Base-by-base conservation (phyloP, 805 yeast species). In the Priceomyces haplophilus region DNA sequence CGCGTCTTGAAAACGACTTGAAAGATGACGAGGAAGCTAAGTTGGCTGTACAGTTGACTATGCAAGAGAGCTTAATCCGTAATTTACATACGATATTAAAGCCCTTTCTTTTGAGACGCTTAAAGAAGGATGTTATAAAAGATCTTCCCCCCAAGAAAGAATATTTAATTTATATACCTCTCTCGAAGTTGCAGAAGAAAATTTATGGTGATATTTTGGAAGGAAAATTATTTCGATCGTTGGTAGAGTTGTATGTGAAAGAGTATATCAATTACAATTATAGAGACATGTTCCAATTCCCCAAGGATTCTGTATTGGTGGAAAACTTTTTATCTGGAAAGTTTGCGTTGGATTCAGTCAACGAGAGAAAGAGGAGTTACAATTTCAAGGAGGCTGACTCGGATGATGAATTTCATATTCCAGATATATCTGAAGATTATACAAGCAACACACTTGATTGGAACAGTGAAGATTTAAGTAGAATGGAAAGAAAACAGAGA, bases 81-180 rank as follows among this genome's bases (percentile, higher is more conserved):
- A 89, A 86, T 54, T 67, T 91, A 46, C 99, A 91, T 59, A 81
- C 93, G 0, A 89, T 93, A 41, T 67, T 91, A 48, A 82, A 88
- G 53, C 99, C 99, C 0, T 91, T 93, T 53, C 62, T 91, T 18
- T 69, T 91, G 35, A 73, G 99, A 54, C 72, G 99, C 44, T 65
- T 91, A 59, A 91, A 91, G 58, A 76, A 72, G 41, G 83, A 80
- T 43, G 96, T 87, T 0, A 69, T 85, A 3, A 73, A 71, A 21
- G 73, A 75, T 32, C 67, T 93, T 42, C 98, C 97, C 0, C 85
- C 91, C 1, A 93, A 93, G 62, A 80, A 93, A 47, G 99, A 91
- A 62, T 91, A 88, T 55, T 76, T 88, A 34, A 71, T 91, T 1
- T 88, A 86, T 60, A 78, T 88, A 4, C 78, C 83, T 3, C 61